Evolutionary conservation across 1,139 yeast species (phyloP), one percentile per base, ranked within the genome.

Genomic region (Yamadazyma jaroonii): DNA sequence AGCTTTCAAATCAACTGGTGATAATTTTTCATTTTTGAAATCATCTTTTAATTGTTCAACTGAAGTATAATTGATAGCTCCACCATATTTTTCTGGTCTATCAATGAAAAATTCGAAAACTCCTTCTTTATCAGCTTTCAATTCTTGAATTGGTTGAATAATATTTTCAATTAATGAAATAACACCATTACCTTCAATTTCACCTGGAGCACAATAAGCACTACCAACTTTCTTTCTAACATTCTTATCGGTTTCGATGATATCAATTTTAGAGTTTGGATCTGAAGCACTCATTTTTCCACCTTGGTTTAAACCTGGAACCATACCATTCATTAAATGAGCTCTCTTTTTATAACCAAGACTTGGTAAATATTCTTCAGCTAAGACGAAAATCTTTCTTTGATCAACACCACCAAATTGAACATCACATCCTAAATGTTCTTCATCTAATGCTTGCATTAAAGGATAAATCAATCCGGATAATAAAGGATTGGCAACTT

Each of bases 351-450:
- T 87, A 81, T 90, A 92, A 28, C 97, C 97, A 41, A 94, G 57
- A 36, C 80, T 59, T 35, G 82, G 92, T 57, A 94, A 77, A 66
- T 86, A 84, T 67, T 94, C 98, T 64, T 94, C 98, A 6, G 98
- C 98, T 43, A 94, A 76, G 29, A 90, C 97, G 53, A 94, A 94
- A 56, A 94, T 94, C 71, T 94, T 94, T 65, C 99, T 82, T 71
- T 94, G 99, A 62, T 94, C 99, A 38, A 92, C 95, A 61, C 99
- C 99, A 48, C 99, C 99, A 56, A 94, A 90, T 67, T 94, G 98
- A 14, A 80, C 96, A 62, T 94, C 99, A 27, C 81, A 90, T 25
- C 72, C 84, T 56, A 94, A 77, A 62, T 84, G 83, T 56, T 94
- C 84, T 66, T 94, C 99, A 62, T 94, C 99, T 44, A 94, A 76